phyloP scores from a whole-genome alignment of 345 rosid genomes.

The Lepidium didymum region DNA sequence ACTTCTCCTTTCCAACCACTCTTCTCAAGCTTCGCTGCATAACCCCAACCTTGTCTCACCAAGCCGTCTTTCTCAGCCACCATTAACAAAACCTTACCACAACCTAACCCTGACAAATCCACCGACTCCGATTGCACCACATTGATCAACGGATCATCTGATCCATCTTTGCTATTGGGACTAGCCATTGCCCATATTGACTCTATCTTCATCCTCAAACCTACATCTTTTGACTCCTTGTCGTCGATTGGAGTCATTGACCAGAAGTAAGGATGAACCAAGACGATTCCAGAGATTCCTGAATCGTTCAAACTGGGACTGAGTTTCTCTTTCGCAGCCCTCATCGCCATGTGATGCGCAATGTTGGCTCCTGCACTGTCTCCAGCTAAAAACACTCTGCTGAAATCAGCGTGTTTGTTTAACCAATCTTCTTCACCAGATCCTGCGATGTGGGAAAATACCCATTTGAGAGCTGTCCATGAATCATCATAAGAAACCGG shows the following conservation, averaged over 20 bases:
- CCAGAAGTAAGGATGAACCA: slow-evolving; percentile 54
- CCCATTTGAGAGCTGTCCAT: slow-evolving; percentile 50
- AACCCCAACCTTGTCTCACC: slow-evolving; percentile 38
- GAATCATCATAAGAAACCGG: slow-evolving; percentile 53
- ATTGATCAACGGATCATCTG: slow-evolving; percentile 46
- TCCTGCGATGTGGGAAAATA: slow-evolving; percentile 39
- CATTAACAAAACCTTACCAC: slow-evolving; percentile 35
- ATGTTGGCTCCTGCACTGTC: slow-evolving; percentile 73
- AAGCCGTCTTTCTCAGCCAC: slow-evolving; percentile 42
- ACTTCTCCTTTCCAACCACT: slow-evolving; percentile 40
- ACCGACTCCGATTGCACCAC: slow-evolving; percentile 31
- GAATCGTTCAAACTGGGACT: not conserved
- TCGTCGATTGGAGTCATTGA: slow-evolving; percentile 26
- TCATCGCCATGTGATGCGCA: slow-evolving; percentile 40
- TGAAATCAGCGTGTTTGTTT: slow-evolving; percentile 41
- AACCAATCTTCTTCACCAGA: slow-evolving; percentile 47
- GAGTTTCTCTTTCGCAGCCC: slow-evolving; percentile 29
- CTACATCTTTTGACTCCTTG: slow-evolving; percentile 26
- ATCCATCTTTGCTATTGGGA: slow-evolving; percentile 35
- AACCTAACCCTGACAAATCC: slow-evolving; percentile 32
- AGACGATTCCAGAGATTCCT: slow-evolving; percentile 31
- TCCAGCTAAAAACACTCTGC: slow-evolving; percentile 42
- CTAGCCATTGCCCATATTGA: slow-evolving; percentile 29
- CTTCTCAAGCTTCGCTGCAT: slow-evolving; percentile 33
- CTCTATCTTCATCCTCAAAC: slow-evolving; percentile 28